phyloP scores from a whole-genome alignment of 2,329 filamentous ascomycete species.

The Leptographium galeiforme region DNA sequence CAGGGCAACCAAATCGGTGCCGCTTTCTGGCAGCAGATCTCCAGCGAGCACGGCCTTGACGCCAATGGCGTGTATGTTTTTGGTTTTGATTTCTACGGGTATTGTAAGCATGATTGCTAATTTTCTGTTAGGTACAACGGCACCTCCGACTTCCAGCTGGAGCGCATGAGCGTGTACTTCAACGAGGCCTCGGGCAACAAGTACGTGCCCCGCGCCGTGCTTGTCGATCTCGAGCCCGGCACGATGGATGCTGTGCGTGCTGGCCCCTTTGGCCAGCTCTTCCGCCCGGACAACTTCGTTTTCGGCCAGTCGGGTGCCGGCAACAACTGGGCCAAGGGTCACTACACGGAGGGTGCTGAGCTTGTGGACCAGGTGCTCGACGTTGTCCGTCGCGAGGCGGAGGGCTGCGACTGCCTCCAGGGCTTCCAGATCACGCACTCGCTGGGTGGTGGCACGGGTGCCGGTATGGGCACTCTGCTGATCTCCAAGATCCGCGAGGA shows the following conservation, averaged over 20 bases:
- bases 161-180: conserved; percentile 65
- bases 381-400: conserved; percentile 95
- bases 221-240: conserved; percentile 98
- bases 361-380: conserved; percentile 96
- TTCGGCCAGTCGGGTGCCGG: conserved; percentile 98
- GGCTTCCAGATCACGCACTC: conserved; percentile 99
- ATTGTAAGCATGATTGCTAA: background rate
- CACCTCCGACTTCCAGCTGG: conserved; percentile 94
- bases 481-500: conserved; percentile 99
- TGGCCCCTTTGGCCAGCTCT: conserved; percentile 95
- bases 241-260: conserved; percentile 99
- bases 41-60: conserved; percentile 91
- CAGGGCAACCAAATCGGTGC: conserved; percentile 99
- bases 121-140: conserved; percentile 65
- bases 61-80: conserved; percentile 79
- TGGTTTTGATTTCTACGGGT: background rate
- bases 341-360: conserved; percentile 99
- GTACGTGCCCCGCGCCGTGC: conserved; percentile 97
- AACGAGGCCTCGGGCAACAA: conserved; percentile 91
- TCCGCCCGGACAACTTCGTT: conserved; percentile 99
- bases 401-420: conserved; percentile 98
- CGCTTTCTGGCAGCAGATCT: conserved; percentile 94
- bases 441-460: conserved; percentile 98
- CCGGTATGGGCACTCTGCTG: conserved; percentile 98
- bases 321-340: conserved; percentile 99